Percentiles rank a stretch among this genome's conserved stretches.
Conservation (phyloP, 2,329 filamentous ascomycete species). For the Colletotrichum nymphaeae region DNA sequence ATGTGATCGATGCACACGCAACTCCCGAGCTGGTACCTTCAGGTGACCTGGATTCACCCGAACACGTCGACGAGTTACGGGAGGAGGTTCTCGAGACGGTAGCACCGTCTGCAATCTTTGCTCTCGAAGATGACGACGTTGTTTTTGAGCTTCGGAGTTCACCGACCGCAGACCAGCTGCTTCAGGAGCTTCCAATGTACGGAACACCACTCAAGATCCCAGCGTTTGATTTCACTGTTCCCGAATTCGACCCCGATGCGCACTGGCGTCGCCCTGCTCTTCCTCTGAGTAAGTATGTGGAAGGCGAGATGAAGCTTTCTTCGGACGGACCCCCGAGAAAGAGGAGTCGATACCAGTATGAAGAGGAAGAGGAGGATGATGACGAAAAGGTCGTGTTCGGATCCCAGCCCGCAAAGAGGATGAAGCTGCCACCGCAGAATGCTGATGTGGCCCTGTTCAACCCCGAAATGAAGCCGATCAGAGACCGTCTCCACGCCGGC, state of each 20-base stretch:
- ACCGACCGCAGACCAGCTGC: conserved; percentile 78
- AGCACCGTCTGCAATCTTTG: conserved; percentile 84
- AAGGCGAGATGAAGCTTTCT: conserved; percentile 80
- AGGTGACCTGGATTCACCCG: conserved; percentile 68
- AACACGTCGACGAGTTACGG: conserved; percentile 54
- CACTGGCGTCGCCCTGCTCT: conserved; percentile 82
- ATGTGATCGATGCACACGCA: conserved; percentile 57
- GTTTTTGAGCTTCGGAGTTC: conserved; percentile 83
- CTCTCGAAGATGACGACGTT: conserved; percentile 83
- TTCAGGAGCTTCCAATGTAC: conserved; percentile 86
- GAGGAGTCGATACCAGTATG: conserved; percentile 85
- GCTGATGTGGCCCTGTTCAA: conserved; percentile 88
- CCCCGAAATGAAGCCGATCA: conserved; percentile 87
- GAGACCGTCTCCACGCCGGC: conserved; percentile 88
- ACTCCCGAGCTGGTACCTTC: conserved; percentile 77
- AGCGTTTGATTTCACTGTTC: conserved; percentile 65
- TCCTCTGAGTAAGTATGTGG: conserved; percentile 87
- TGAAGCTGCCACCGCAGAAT: conserved; percentile 73
- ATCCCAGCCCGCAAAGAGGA: conserved; percentile 41
- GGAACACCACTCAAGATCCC: conserved; percentile 71
- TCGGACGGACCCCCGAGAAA: conserved; percentile 76
- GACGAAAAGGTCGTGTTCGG: conserved; percentile 54
- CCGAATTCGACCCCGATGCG: conserved; percentile 74
- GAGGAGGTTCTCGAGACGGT: conserved; percentile 59
- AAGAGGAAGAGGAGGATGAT: conserved; percentile 75